phyloP scores from a whole-genome alignment of 2,329 filamentous ascomycete species.

The Phaeophleospora eucalypticola region DNA sequence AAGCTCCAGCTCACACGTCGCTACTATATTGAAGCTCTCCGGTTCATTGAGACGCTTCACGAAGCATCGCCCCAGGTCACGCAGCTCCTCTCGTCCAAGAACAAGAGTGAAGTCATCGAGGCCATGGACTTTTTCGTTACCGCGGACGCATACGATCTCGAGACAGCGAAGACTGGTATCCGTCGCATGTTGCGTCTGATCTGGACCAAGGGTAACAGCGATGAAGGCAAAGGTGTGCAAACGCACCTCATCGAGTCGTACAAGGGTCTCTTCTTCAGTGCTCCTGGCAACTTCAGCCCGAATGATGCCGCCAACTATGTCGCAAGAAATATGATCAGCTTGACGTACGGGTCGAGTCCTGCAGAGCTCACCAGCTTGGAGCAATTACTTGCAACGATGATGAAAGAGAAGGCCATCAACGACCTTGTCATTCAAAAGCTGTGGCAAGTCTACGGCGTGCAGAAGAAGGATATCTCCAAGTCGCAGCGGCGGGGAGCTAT shows the following conservation, averaged over 20 bases:
- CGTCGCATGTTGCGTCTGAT: slow-evolving; percentile 93
- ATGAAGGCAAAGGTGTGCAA: slow-evolving; percentile 97
- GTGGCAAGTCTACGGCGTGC: slow-evolving; percentile 96
- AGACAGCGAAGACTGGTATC: slow-evolving; percentile 88
- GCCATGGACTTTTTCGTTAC: slow-evolving; percentile 98
- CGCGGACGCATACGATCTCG: slow-evolving; percentile 91
- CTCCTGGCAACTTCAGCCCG: slow-evolving; percentile 77
- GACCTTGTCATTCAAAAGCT: slow-evolving; percentile 85
- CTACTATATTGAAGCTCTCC: slow-evolving; percentile 89
- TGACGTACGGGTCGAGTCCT: slow-evolving; percentile 92
- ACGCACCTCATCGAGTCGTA: slow-evolving; percentile 96
- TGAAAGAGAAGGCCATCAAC: slow-evolving; percentile 83
- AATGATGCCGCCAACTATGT: slow-evolving; percentile 95
- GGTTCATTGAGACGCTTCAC: slow-evolving; percentile 89
- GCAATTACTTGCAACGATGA: slow-evolving; percentile 94
- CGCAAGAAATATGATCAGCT: slow-evolving; percentile 96
- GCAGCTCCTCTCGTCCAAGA: slow-evolving; percentile 85
- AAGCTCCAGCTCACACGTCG: slow-evolving; percentile 82
- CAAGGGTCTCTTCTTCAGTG: slow-evolving; percentile 91
- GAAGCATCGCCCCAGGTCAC: slow-evolving; percentile 75
- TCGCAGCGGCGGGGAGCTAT: slow-evolving; percentile 89
- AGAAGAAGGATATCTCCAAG: slow-evolving; percentile 86
- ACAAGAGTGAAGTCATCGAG: slow-evolving; percentile 98
- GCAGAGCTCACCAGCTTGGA: slow-evolving; percentile 94
- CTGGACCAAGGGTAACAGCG: slow-evolving; percentile 99